Evolutionary conservation across 352 stramenopile species (phyloP).

Genomic region (Phytophthora ramorum): DNA sequence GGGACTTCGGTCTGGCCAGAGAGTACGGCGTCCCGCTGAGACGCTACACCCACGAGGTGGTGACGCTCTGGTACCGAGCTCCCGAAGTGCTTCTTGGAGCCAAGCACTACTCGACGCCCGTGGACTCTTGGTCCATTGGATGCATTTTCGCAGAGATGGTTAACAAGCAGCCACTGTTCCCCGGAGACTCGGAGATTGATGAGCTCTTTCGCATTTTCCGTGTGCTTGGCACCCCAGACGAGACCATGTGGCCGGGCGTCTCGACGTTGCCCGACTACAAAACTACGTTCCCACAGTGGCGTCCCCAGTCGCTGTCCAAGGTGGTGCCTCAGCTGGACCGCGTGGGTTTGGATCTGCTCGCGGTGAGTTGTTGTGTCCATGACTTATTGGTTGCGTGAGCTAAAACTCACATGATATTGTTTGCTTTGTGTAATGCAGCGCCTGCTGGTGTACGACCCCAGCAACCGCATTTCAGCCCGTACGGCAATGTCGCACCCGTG

Average conservation of each 20-base stretch:
- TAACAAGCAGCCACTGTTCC: slow-evolving; percentile 90
- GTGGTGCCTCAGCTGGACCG: slow-evolving; percentile 88
- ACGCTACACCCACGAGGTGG: slow-evolving; percentile 95
- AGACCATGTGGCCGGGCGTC: slow-evolving; percentile 96
- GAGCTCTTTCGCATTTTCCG: slow-evolving; percentile 99
- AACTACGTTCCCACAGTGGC: slow-evolving; percentile 97
- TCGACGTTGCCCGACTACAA: slow-evolving; percentile 98
- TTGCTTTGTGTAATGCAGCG: slow-evolving; percentile 42
- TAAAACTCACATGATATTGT: slow-evolving; percentile 10
- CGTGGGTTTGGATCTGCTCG: slow-evolving; percentile 81
- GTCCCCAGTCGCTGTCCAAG: slow-evolving; percentile 87
- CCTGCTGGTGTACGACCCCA: slow-evolving; percentile 86
- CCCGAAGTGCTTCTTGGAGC: slow-evolving; percentile 94
- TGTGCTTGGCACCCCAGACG: slow-evolving; percentile 97
- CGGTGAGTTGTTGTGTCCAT: slow-evolving; percentile 46
- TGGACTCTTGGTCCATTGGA: slow-evolving; percentile 94
- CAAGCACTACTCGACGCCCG: slow-evolving; percentile 94
- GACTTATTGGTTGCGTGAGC: slow-evolving; percentile 2
- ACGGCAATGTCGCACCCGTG: slow-evolving; percentile 85
- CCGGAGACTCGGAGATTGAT: slow-evolving; percentile 98
- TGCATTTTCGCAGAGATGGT: slow-evolving; percentile 96
- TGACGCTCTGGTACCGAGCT: slow-evolving; percentile 96
- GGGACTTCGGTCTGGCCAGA: slow-evolving; percentile 93
- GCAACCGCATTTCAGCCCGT: slow-evolving; percentile 77
- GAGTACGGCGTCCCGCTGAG: slow-evolving; percentile 88